Evolutionary conservation across 208 protist genomes (phyloP).

Genomic region (Leptomonas seymouri): DNA sequence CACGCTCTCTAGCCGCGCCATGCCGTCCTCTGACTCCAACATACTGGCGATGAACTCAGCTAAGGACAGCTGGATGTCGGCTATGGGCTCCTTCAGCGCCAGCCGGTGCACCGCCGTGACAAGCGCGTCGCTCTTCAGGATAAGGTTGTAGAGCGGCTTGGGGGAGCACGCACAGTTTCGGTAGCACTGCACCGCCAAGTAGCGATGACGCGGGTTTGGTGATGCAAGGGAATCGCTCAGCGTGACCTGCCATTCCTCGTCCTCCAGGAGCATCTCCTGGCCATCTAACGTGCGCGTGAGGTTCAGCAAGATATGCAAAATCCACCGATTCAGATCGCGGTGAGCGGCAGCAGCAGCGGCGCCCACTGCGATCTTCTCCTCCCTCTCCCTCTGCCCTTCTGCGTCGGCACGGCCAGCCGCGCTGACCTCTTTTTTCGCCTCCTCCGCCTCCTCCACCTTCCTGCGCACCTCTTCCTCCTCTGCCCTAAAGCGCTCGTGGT

Average conservation of each 20-base stretch:
- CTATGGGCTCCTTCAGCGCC: slow-evolving; percentile 32
- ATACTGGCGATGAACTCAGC: slow-evolving; percentile 71
- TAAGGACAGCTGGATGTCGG: slow-evolving; percentile 54
- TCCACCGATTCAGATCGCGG: slow-evolving; percentile 75
- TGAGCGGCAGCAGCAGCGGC: slow-evolving; percentile 2
- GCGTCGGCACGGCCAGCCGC: background rate
- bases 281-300: slow-evolving; percentile 72
- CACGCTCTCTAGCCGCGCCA: slow-evolving; percentile 66
- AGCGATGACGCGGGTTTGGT: slow-evolving; percentile 47
- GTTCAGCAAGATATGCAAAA: slow-evolving; percentile 84
- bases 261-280: slow-evolving; percentile 72
- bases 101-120: slow-evolving; percentile 56
- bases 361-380: slow-evolving; percentile 7
- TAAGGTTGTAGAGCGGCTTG: slow-evolving; percentile 42
- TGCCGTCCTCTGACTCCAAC: slow-evolving; percentile 70
- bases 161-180: slow-evolving; percentile 73
- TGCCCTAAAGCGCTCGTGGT: slow-evolving; percentile 46
- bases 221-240: slow-evolving; percentile 49
- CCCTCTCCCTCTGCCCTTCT: slow-evolving; percentile 16
- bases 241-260: slow-evolving; percentile 68
- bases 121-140: slow-evolving; percentile 56
- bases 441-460: slow-evolving; percentile 30
- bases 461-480: slow-evolving; percentile 17
- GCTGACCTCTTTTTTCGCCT: slow-evolving; percentile 11
- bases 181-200: slow-evolving; percentile 73